Evolutionary conservation across 129 eudicot genomes (phyloP).

Genomic region (Artemisia argyi): DNA sequence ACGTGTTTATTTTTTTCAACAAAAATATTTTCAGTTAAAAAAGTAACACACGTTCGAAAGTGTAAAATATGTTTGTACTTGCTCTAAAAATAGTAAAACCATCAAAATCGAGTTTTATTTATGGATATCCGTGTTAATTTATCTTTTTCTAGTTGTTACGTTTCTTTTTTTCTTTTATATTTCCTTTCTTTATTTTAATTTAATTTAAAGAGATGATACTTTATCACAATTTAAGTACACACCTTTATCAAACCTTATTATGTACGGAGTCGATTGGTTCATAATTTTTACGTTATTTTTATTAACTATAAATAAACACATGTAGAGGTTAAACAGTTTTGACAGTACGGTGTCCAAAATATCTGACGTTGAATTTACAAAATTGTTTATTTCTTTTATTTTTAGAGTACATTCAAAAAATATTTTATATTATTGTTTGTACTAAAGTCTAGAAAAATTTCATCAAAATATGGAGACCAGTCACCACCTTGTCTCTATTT

Average conservation of each 20-base stretch:
- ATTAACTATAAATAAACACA: too few species aligned
- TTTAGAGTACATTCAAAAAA: too few species aligned
- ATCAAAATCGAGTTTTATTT: background rate
- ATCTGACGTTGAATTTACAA: too few species aligned
- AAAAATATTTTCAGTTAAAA: background rate
- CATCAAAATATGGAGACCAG: too few species aligned
- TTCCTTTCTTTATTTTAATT: background rate
- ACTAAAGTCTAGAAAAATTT: too few species aligned
- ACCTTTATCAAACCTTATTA: background rate
- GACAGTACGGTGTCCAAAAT: too few species aligned
- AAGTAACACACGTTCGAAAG: background rate
- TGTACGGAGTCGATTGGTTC: background rate
- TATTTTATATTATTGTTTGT: too few species aligned
- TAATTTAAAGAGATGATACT: background rate
- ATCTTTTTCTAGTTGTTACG: background rate
- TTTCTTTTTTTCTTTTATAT: background rate
- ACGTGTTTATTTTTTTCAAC: background rate
- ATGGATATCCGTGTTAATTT: background rate
- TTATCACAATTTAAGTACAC: background rate
- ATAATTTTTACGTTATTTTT: too few species aligned
- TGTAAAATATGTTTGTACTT: background rate
- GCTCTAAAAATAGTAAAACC: background rate
- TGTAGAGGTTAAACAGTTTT: too few species aligned
- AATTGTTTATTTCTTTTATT: too few species aligned
- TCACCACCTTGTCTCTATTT: too few species aligned